Percentiles rank a stretch among this genome's conserved stretches.
Evolutionary conservation across 257 asterid genomes (phyloP).

Genomic region (Plantago elongata): DNA sequence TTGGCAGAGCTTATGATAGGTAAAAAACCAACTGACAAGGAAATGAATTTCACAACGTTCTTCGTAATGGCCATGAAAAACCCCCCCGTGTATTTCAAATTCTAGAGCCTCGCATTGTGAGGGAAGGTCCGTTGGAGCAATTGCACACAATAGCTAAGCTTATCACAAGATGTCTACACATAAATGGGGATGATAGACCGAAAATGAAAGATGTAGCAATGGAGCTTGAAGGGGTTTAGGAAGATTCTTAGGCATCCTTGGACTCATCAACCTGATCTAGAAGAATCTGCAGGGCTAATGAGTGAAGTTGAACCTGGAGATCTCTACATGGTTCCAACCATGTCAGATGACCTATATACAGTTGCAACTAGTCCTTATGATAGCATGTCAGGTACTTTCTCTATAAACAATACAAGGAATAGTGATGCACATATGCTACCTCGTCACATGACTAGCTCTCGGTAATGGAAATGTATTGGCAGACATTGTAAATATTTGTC

Average conservation of each 20-base stretch:
- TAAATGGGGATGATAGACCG: conserved; percentile 32
- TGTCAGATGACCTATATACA: conserved; percentile 36
- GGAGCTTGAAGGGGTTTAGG: conserved; percentile 38
- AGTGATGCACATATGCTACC: conserved; percentile 21
- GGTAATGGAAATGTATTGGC: conserved; percentile 21
- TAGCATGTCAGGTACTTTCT: conserved; percentile 16
- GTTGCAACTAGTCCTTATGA: conserved; percentile 31
- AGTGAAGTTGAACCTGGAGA: conserved; percentile 24
- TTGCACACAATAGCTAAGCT: conserved; percentile 29
- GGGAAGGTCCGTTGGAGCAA: conserved; percentile 36
- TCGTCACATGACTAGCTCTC: conserved; percentile 29
- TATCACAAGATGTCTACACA: conserved; percentile 28
- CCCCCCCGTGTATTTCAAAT: conserved; percentile 32
- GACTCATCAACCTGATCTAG: conserved; percentile 14
- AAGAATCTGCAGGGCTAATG: conserved; percentile 30
- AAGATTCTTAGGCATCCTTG: conserved; percentile 33
- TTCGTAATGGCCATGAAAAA: conserved; percentile 23
- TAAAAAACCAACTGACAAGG: conserved; percentile 27
- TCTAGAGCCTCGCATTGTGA: conserved; percentile 33
- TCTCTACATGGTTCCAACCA: conserved; percentile 28
- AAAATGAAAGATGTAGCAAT: conserved; percentile 42
- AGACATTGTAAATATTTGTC: neutral
- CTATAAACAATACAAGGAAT: conserved; percentile 36
- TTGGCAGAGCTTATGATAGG: conserved; percentile 44
- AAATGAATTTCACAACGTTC: conserved; percentile 29